A percentile compares a stretch with the other conserved stretches of the same genome.
Conservation (phyloP, 2,329 filamentous ascomycete genomes). For the Ceratocystis ficicola region DNA sequence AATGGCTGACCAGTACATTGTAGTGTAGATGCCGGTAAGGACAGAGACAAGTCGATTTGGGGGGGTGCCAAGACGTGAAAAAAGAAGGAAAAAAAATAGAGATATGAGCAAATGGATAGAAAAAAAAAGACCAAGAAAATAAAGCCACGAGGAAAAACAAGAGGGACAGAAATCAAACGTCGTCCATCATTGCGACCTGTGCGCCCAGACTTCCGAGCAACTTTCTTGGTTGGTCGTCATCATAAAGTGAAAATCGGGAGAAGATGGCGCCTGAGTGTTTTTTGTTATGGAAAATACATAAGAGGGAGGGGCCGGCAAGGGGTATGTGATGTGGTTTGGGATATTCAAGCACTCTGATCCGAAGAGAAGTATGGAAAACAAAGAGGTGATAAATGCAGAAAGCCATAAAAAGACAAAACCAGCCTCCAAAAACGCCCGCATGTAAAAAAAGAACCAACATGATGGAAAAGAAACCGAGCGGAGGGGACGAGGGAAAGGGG, state of each 20-base stretch:
- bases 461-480: neutral
- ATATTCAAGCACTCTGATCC: neutral
- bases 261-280: neutral
- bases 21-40: too few relatives aligned
- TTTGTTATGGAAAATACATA: neutral
- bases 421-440: conserved; percentile 15
- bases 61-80: neutral
- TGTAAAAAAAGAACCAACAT: neutral
- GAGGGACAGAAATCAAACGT: neutral
- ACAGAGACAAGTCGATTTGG: neutral
- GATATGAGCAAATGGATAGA: neutral
- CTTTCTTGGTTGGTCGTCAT: conserved; percentile 8
- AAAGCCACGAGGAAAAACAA: neutral
- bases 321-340: neutral
- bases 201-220: conserved; percentile 3
- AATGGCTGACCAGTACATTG: neutral
- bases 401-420: conserved; percentile 11
- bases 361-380: neutral
- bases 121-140: neutral
- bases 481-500: neutral
- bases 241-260: conserved; percentile 6
- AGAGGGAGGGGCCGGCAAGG: neutral
- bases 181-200: conserved; percentile 9
- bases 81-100: neutral
- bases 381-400: conserved; percentile 14